phyloP scores from a whole-genome alignment of 331 rosid genomes.

The Stylosanthes scabra region DNA sequence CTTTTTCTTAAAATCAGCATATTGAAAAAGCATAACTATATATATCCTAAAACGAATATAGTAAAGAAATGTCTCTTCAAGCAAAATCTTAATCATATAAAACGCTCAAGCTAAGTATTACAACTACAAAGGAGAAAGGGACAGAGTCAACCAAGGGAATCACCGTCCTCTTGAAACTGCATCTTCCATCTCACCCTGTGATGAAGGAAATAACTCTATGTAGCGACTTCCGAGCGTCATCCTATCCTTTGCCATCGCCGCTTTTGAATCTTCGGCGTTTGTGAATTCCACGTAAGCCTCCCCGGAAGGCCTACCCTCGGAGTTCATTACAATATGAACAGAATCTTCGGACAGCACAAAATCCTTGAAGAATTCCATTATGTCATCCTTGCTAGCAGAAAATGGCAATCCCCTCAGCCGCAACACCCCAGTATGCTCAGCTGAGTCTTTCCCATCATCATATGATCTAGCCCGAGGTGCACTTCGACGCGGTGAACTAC shows the following conservation, averaged over 20 bases:
- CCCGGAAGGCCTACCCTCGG: conserved; percentile 93
- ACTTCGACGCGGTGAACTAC: conserved; percentile 82
- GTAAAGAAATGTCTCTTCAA: conserved; percentile 11
- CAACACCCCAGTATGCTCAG: conserved; percentile 87
- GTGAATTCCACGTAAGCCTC: conserved; percentile 93
- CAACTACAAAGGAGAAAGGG: conserved; percentile 36
- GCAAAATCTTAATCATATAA: conserved; percentile 36
- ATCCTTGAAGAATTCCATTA: conserved; percentile 80
- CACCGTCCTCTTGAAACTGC: conserved; percentile 77
- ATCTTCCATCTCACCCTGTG: conserved; percentile 79
- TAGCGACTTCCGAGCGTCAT: conserved; percentile 96
- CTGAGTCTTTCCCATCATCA: conserved; percentile 83
- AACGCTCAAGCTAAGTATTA: conserved; percentile 34
- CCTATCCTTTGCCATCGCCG: conserved; percentile 92
- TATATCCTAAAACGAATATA: conserved; percentile 37
- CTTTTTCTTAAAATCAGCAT: conserved; percentile 22
- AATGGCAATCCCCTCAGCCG: conserved; percentile 89
- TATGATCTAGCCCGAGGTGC: conserved; percentile 68
- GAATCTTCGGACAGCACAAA: conserved; percentile 64
- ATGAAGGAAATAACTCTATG: conserved; percentile 83
- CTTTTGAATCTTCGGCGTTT: conserved; percentile 75
- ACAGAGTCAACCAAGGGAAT: conserved; percentile 43
- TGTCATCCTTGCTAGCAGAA: conserved; percentile 86
- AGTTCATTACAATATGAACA: conserved; percentile 70
- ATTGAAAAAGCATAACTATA: conserved; percentile 20